Evolutionary conservation across 805 yeast species (phyloP), one percentile per base, ranked within the genome.

Genomic region (Saccharomycopsis capsularis): DNA sequence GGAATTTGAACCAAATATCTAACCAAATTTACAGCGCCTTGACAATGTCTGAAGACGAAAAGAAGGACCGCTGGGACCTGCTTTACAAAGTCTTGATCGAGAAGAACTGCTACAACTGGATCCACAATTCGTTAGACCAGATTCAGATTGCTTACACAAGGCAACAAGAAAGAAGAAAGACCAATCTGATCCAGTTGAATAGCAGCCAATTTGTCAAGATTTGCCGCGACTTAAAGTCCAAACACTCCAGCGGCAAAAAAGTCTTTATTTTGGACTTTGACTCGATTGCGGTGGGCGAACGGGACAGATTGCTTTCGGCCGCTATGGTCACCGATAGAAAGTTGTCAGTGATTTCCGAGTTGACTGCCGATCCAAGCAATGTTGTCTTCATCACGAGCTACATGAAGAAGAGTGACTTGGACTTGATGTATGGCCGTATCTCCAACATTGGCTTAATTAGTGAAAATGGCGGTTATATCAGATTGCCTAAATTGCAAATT

Each of bases 381-480:
- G 69, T 74, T 40, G 89, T 91, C 2, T 90, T 82, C 60, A 73
- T 90, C 2, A 71, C 84, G 48, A 81, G 89, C 55, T 76, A 78
- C 40, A 74, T 81, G 59, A 80, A 79, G 46, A 72, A 83, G 51
- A 64, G 71, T 1, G 85, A 81, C 38, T 66, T 90, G 59, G 85
- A 83, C 53, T 71, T 85, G 47, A 66, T 79, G 46, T 89, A 82
- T 66, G 71, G 82, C 18, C 74, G 87, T 56, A 73, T 79, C 3
- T 78, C 83, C 1, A 77, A 78, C 37, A 59, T 90, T 27, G 97
- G 97, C 0, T 68, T 91, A 46, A 80, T 91, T 54, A 95, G 96
- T 1, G 98, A 90, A 63, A 82, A 83, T 60, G 98, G 98, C 34
- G 95, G 88, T 0, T 87, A 76, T 58, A 72, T 91, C 30, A 81